Base-by-base conservation (phyloP, 1,284 basidiomycete species). In the Waitea zeae region DNA sequence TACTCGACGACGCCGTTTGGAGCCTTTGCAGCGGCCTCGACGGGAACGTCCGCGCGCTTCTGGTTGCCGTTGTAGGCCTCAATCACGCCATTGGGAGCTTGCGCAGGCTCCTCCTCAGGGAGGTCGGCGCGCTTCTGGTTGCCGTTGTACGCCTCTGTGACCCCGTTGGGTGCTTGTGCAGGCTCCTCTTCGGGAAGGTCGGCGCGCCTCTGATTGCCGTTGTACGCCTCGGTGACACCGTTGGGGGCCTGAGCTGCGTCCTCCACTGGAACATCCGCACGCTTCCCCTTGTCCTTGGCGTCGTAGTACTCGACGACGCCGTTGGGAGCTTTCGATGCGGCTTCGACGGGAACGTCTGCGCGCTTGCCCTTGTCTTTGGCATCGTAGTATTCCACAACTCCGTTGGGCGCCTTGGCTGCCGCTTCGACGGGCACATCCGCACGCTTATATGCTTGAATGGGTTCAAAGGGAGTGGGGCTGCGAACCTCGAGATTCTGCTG, bases 371-470 rank as follows among this genome's bases (percentile, higher is more conserved):
- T n/a, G n/a, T n/a, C n/a, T n/a, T 11, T 11, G n/a, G n/a, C 11
- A 7, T 31, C 30, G 30, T n/a, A 31, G 9, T 40, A 22, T 41
- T 38, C 15, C 39, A 26, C n/a, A 9, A 26, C 24, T 9, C 24
- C 49, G 24, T 44, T 34, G 17, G 38, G 38, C 15, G 45, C 40
- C 33, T 45, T 51, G 11, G 45, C 43, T 2, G 49, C 30, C 9
- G 34, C 31, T 33, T 48, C 41, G 5, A 41, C 48, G 28, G 47
- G 47, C 11, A 36, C 36, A 20, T 39, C 38, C 11, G 33, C 40
- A 26, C 57, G 60, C 41, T 52, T 62, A 47, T 68, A 70, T 17
- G 61, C 59, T 17, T 50, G 52, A 42, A 70, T 66, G 20, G 57
- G 58, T 35, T 63, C 53, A 33, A 68, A 50, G 17, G 61, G 57